phyloP scores from a whole-genome alignment of 2,329 filamentous ascomycete species.

The Aureobasidium sp. region DNA sequence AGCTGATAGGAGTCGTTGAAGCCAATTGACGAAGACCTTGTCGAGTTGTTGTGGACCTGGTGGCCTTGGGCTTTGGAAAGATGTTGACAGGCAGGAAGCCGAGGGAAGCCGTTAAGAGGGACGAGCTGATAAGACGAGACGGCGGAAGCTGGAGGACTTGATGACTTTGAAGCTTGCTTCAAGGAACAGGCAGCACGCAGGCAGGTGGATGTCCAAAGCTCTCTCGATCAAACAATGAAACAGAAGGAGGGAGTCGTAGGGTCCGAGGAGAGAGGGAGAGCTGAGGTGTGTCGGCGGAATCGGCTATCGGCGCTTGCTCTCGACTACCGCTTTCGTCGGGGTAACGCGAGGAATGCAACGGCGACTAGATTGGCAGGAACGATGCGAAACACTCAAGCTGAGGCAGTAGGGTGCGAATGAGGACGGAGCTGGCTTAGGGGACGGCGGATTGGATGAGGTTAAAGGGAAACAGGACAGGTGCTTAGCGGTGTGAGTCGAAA shows the following conservation, averaged over 20 bases:
- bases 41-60: neutral
- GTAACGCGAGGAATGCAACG: constrained; percentile 17
- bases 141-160: constrained; percentile 4
- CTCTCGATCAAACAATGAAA: constrained; percentile 5
- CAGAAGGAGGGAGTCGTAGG: constrained; percentile 7
- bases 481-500: constrained; percentile 15
- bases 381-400: constrained; percentile 6
- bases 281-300: constrained; percentile 5
- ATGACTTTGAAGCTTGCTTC: constrained; percentile 3
- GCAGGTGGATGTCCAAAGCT: neutral
- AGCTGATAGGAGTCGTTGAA: neutral
- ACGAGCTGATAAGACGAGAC: constrained; percentile 3
- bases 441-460: constrained; percentile 4
- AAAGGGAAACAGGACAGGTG: constrained; percentile 5
- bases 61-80: neutral
- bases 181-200: neutral
- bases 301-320: constrained; percentile 13
- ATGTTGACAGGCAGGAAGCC: constrained; percentile 10
- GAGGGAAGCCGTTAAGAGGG: constrained; percentile 6
- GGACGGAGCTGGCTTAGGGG: neutral
- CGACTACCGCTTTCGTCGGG: constrained; percentile 13
- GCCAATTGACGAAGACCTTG: neutral
- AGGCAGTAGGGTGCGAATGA: constrained; percentile 1
- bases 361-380: constrained; percentile 14
- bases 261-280: neutral